phyloP scores from a whole-genome alignment of 2,329 filamentous ascomycete species.

The Talaromyces sp. region DNA sequence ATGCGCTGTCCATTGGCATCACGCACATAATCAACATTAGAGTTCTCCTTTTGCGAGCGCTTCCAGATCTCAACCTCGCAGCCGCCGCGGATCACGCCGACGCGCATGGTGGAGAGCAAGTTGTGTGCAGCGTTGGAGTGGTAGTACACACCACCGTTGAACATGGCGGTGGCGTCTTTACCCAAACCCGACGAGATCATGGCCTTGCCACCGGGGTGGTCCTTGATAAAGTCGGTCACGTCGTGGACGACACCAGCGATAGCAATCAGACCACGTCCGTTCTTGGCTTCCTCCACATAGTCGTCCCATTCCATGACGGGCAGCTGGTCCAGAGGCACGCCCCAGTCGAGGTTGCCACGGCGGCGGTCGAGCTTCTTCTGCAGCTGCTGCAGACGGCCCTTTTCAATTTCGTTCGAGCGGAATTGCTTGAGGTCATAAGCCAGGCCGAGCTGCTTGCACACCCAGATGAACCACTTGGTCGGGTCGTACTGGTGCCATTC shows the following conservation, averaged over 20 bases:
- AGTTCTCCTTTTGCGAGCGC: constrained; percentile 76
- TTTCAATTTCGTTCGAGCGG: constrained; percentile 86
- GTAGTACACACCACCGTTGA: constrained; percentile 86
- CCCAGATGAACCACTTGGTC: constrained; percentile 84
- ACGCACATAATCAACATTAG: constrained; percentile 73
- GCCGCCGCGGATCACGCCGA: constrained; percentile 79
- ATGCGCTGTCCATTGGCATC: constrained; percentile 78
- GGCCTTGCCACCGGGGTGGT: constrained; percentile 85
- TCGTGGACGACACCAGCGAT: constrained; percentile 84
- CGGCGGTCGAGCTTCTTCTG: constrained; percentile 93
- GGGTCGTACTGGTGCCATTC: constrained; percentile 90
- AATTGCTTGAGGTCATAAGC: constrained; percentile 88
- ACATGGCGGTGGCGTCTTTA: constrained; percentile 84
- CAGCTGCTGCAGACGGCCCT: constrained; percentile 79
- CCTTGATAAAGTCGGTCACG: constrained; percentile 76
- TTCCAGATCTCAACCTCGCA: constrained; percentile 94
- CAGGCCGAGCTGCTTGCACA: constrained; percentile 77
- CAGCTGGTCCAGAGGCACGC: constrained; percentile 75
- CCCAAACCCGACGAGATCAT: constrained; percentile 77
- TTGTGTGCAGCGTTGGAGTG: constrained; percentile 90
- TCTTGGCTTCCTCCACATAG: constrained; percentile 71
- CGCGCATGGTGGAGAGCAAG: constrained; percentile 78
- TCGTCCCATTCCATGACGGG: constrained; percentile 84
- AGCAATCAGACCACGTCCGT: constrained; percentile 69
- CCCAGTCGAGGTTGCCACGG: constrained; percentile 78